Conservation (phyloP, 1,284 basidiomycete genomes). For the Austroboletus sp. region DNA sequence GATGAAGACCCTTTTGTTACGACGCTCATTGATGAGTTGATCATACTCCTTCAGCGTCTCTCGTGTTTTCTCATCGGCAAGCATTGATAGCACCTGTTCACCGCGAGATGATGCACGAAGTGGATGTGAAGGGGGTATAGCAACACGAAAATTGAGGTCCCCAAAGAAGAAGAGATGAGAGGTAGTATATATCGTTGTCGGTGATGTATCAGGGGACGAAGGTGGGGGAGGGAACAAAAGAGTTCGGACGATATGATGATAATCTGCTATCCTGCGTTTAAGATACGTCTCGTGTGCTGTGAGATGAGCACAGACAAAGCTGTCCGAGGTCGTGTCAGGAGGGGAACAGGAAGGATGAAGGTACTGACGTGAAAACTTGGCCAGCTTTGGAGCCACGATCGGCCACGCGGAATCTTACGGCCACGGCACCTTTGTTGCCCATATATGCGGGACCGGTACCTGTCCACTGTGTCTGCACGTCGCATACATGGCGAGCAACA, state of each 20-base stretch:
- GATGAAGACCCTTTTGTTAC: slow-evolving; percentile 59
- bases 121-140: slow-evolving; percentile 47
- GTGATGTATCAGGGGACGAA: slow-evolving; percentile 33
- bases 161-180: slow-evolving; percentile 84
- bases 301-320: slow-evolving; percentile 90
- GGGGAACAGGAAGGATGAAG: not conserved
- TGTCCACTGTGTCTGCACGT: slow-evolving; percentile 72
- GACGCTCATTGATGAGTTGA: slow-evolving; percentile 62
- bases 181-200: slow-evolving; percentile 67
- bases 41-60: slow-evolving; percentile 69
- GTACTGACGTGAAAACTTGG: slow-evolving; percentile 75
- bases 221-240: slow-evolving; percentile 69
- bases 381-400: slow-evolving; percentile 51
- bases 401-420: slow-evolving; percentile 72
- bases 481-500: slow-evolving; percentile 52
- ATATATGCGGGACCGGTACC: slow-evolving; percentile 71
- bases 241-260: slow-evolving; percentile 72
- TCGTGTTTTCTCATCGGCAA: slow-evolving; percentile 52
- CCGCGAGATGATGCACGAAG: slow-evolving; percentile 32
- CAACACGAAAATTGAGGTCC: slow-evolving; percentile 85
- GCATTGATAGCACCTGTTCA: slow-evolving; percentile 34
- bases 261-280: slow-evolving; percentile 70
- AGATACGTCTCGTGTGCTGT: slow-evolving; percentile 78
- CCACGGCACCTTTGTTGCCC: slow-evolving; percentile 96
- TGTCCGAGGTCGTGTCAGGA: slow-evolving; percentile 31